Base-by-base conservation (phyloP, 441 rosid species). In the Omphalea diandra region DNA sequence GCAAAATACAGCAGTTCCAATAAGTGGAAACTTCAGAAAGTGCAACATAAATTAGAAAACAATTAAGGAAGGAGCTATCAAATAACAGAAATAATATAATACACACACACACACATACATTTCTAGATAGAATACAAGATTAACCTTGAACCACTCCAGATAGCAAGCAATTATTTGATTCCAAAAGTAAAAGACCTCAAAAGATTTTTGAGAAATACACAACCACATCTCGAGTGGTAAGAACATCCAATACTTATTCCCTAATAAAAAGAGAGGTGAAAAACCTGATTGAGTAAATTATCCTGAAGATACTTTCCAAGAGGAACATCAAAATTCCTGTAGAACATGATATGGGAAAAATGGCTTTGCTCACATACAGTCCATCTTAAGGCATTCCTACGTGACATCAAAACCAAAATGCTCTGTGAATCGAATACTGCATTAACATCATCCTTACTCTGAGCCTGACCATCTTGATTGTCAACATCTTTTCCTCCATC, bases 341-440 rank as follows among this genome's bases (percentile, higher is more conserved):
- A 95, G 86, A 93, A 95, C 82, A 81, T 83, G 65, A 95, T 95
- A 75, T 89, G 99, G 67, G 97, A 93, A 80, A 93, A 91, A 84
- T 82, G 99, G 83, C 90, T 93, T 73, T 93, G 97, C 81, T 91
- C 91, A 70, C 99, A 95, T 55, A 91, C 74, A 61, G 81, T 83
- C 70, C 95, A 96, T 74, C 52, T 85, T 17, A 65, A 61, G 35
- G 86, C 83, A 83, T 93, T 93, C 68, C 89, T 83, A 69, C 89
- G 85, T 32, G 99, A 93, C 84, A 90, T 85, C 78, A 93, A 78
- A 76, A 95, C 99, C 93, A 95, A 85, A 74, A 95, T 95, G 81
- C 99, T 87, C 68, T 83, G 87, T 68, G 92, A 77, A 70, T 88
- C 88, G 78, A 82, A 65, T 62, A 83, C 78, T 59, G 83, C 60